These are phyloP conservation scores for Cryomyces antarcticus DNA, from an alignment of 495 filamentous ascomycete species.

Conservation along the genomic window DNA sequence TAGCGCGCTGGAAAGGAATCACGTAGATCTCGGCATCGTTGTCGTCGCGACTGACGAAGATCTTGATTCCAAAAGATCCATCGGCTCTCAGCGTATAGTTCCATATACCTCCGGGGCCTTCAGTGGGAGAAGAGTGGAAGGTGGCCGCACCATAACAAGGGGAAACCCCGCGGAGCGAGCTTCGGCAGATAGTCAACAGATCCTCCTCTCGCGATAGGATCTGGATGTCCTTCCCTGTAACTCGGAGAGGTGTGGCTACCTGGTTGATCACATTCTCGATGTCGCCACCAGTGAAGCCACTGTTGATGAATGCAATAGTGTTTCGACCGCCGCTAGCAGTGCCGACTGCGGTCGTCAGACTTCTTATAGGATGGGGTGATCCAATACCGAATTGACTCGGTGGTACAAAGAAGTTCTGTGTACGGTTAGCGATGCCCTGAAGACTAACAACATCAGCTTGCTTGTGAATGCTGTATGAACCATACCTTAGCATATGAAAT, in stretches of 20 bases:
- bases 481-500: slow-evolving; percentile 20
- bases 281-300: slow-evolving; percentile 43
- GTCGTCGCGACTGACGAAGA: slow-evolving; percentile 33
- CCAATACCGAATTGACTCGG: slow-evolving; percentile 42
- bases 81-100: slow-evolving; percentile 71
- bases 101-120: slow-evolving; percentile 48
- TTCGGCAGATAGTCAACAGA: slow-evolving; percentile 40
- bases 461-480: slow-evolving; percentile 17
- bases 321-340: slow-evolving; percentile 25
- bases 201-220: slow-evolving; percentile 30
- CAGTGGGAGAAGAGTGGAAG: slow-evolving; percentile 49
- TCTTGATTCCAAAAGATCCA: slow-evolving; percentile 33
- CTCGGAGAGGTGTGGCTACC: slow-evolving; percentile 29
- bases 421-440: too few species aligned
- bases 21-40: slow-evolving; percentile 58
- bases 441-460: too few species aligned
- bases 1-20: slow-evolving; percentile 55
- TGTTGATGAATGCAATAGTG: slow-evolving; percentile 64
- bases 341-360: slow-evolving; percentile 37
- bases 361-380: slow-evolving; percentile 30
- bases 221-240: slow-evolving; percentile 33
- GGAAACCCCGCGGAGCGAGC: slow-evolving; percentile 47
- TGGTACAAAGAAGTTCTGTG: slow-evolving; percentile 18
- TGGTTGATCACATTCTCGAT: slow-evolving; percentile 50
- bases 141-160: slow-evolving; percentile 55